These are phyloP conservation scores for Mycena citricolor DNA, from an alignment of 1,284 basidiomycete genomes.

Conservation along the genomic window DNA sequence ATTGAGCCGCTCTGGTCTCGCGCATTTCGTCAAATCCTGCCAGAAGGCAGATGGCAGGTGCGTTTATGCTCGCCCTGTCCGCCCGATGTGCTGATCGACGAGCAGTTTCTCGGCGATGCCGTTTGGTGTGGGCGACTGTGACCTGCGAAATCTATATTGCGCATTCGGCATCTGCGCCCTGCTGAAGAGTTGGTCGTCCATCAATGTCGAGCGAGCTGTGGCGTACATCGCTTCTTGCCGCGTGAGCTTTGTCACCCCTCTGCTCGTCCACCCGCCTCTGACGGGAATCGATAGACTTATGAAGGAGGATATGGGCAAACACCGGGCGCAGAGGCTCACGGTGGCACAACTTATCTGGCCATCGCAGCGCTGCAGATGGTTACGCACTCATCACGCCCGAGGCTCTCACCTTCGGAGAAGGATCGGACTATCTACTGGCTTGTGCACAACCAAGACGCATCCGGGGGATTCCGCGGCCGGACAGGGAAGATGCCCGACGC, in stretches of 20 bases:
- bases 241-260: slow-evolving; percentile 43
- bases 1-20: slow-evolving; percentile 66
- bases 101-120: slow-evolving; percentile 79
- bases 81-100: too few relatives aligned
- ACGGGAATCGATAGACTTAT: slow-evolving; percentile 59
- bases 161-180: slow-evolving; percentile 82
- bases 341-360: slow-evolving; percentile 94
- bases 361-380: slow-evolving; percentile 76
- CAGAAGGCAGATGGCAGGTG: slow-evolving; percentile 84
- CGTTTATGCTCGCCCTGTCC: slow-evolving; percentile 19
- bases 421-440: slow-evolving; percentile 72
- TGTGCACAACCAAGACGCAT: slow-evolving; percentile 62
- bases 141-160: slow-evolving; percentile 85
- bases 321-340: slow-evolving; percentile 83
- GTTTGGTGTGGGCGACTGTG: slow-evolving; percentile 57
- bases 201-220: slow-evolving; percentile 62
- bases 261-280: slow-evolving; percentile 1
- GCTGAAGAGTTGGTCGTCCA: slow-evolving; percentile 68
- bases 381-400: slow-evolving; percentile 22
- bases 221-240: slow-evolving; percentile 68
- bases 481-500: slow-evolving; percentile 86
- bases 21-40: slow-evolving; percentile 66
- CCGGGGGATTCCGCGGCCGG: slow-evolving; percentile 83
- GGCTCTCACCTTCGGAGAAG: slow-evolving; percentile 45
- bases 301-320: slow-evolving; percentile 92